Base-by-base conservation (phyloP, 192 early-diverging fungal genomes). In the Coemansia sp. region DNA sequence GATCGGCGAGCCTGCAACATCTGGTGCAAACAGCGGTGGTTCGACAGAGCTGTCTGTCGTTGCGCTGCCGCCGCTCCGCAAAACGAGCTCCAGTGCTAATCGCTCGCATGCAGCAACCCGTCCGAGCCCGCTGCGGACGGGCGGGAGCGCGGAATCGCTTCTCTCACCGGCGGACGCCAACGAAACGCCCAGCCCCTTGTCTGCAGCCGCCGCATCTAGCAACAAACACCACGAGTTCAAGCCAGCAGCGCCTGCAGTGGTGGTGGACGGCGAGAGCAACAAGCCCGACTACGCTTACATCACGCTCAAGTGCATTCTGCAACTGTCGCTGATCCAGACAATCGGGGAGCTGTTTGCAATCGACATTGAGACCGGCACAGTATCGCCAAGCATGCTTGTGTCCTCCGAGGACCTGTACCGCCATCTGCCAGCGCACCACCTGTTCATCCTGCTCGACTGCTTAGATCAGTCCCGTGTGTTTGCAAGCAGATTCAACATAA, bases 321-420 rank as follows among this genome's bases (percentile, higher is more conserved):
- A 97, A 61, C 81, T 95, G 53, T 83, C 93, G 59, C 76, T 97
- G 19, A 93, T 97, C 55, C 92, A 95, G 70, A 95, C 92, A 0
- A 73, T 97, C 33, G 88, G 92, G 66, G 93, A 95, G 61, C 82
- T 95, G 17, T 80, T 91, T 66, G 79, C 45, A 52, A 59, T 64
- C 70, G 81, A 67, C 59, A 85, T 48, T 69, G 69, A 62, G 85
- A 92, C 17, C 89, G 91, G 82, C 66, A 71, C 19, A 14, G 14
- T 49, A 0, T 33, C 34, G 19, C 10, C 17, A 11, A 38, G 32
- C 5, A 56, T 36, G 74, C 79, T 33, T 72, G 84, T 20, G 41
- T 32, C 25, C 32, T 25, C 32, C 7, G 62, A 71, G 19, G 69
- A 76, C 32, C 34, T 76, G 35, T 76, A 82, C 49, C 29, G 33